Evolutionary conservation across 805 yeast genomes (phyloP).

Genomic region (Saturnispora diversa): DNA sequence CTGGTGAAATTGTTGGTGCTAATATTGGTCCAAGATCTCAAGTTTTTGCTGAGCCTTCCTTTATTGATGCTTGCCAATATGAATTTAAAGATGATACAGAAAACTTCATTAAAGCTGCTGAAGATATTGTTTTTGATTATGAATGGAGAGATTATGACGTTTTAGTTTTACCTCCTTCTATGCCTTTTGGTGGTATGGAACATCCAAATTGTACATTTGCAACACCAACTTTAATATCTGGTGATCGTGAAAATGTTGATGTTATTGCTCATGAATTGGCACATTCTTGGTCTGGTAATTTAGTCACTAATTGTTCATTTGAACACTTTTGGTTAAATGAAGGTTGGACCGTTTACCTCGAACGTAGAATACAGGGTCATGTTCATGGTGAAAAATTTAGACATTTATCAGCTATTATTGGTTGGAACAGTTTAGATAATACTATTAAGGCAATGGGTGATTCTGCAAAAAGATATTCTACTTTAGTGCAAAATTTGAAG

Average conservation of each 20-base stretch:
- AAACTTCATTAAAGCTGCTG: constrained; percentile 70
- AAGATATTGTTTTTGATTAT: constrained; percentile 63
- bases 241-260: constrained; percentile 78
- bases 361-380: constrained; percentile 70
- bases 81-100: constrained; percentile 81
- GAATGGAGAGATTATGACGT: constrained; percentile 84
- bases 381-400: constrained; percentile 74
- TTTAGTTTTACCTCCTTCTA: constrained; percentile 64
- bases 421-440: constrained; percentile 75
- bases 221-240: constrained; percentile 79
- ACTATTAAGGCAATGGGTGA: constrained; percentile 60
- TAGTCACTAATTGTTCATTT: constrained; percentile 87
- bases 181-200: constrained; percentile 94
- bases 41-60: constrained; percentile 70
- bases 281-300: constrained; percentile 88
- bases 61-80: constrained; percentile 58
- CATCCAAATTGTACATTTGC: constrained; percentile 87
- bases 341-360: constrained; percentile 93
- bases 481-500: constrained; percentile 63
- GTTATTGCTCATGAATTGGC: constrained; percentile 92
- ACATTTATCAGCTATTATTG: constrained; percentile 77
- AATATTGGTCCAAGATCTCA: constrained; percentile 80
- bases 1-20: constrained; percentile 65
- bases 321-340: constrained; percentile 93
- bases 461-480: constrained; percentile 42